Evolutionary conservation across 1,284 basidiomycete species (phyloP), one percentile per base, ranked within the genome.

Genomic region (Ustanciosporium gigantosporum): DNA sequence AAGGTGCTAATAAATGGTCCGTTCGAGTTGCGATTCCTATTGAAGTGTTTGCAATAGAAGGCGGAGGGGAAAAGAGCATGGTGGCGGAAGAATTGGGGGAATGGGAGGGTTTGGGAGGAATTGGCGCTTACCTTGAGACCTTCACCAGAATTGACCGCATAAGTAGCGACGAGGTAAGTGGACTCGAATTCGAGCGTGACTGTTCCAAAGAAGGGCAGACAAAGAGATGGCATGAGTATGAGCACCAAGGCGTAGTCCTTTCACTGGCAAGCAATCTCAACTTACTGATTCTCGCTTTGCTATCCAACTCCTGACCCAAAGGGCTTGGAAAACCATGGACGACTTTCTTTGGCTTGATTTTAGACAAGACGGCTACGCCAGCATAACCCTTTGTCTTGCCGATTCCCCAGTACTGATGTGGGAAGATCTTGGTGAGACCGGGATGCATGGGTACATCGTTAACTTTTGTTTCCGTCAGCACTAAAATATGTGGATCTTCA

Each of bases 91-190:
- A n/a, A n/a, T n/a, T n/a, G n/a, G n/a, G n/a, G n/a, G n/a, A n/a
- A n/a, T n/a, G n/a, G n/a, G n/a, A n/a, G n/a, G n/a, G n/a, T n/a
- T n/a, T n/a, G n/a, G n/a, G n/a, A n/a, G n/a, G n/a, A n/a, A n/a
- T n/a, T n/a, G n/a, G 39, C 20, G 64, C 66, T 21, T 47, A 87
- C 89, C 84, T 91, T 90, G 36, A 93, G 81, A 2, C 83, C 82
- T 48, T 84, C 80, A 7, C 91, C 91, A 0, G 91, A 89, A 68
- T 93, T 93, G n/a, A 88, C 86, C 20, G 89, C 88, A 60, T 93
- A 93, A 2, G 90, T 92, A 9, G 86, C 88, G 31, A 92, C 80
- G 7, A 93, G 60, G 61, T 86, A 91, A 45, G 80, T 84, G 32
- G 81, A 83, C 36, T 84, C 83, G 64, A 89, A 92, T 73, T 92